A percentile compares a stretch with the other conserved stretches of the same genome.
Evolutionary conservation across 2,329 filamentous ascomycete genomes (phyloP).

Genomic region (Epichloe coenophiala): DNA sequence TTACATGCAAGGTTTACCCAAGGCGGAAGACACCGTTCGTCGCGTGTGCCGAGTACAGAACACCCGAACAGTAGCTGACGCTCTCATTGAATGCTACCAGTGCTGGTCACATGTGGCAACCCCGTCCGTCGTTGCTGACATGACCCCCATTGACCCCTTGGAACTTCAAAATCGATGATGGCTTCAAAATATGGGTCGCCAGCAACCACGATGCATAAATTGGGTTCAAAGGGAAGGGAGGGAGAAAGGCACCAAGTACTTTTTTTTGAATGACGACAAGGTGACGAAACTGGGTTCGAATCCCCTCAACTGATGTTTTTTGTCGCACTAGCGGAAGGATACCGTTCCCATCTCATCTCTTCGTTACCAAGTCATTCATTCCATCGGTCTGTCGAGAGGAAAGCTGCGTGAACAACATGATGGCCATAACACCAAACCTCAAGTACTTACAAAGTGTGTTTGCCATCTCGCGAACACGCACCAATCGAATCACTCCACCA

Average conservation of each 20-base stretch:
- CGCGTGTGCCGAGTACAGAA: no score
- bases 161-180: constrained; percentile 1
- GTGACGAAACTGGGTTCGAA: background rate
- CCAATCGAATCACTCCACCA: background rate
- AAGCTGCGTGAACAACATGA: background rate
- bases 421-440: background rate
- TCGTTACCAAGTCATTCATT: background rate
- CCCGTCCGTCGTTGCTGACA: background rate
- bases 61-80: no score
- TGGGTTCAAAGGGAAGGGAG: background rate
- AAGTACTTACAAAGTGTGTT: background rate
- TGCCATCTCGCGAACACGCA: background rate
- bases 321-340: background rate
- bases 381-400: background rate
- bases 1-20: no score
- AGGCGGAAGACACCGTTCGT: no score
- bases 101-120: background rate
- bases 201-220: background rate
- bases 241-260: background rate
- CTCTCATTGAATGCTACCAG: background rate
- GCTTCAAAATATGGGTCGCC: constrained; percentile 1
- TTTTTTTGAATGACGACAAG: background rate
- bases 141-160: background rate
- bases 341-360: background rate
- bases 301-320: background rate